phyloP scores from a whole-genome alignment of 208 protist species.

The Borovskyia barvae region DNA sequence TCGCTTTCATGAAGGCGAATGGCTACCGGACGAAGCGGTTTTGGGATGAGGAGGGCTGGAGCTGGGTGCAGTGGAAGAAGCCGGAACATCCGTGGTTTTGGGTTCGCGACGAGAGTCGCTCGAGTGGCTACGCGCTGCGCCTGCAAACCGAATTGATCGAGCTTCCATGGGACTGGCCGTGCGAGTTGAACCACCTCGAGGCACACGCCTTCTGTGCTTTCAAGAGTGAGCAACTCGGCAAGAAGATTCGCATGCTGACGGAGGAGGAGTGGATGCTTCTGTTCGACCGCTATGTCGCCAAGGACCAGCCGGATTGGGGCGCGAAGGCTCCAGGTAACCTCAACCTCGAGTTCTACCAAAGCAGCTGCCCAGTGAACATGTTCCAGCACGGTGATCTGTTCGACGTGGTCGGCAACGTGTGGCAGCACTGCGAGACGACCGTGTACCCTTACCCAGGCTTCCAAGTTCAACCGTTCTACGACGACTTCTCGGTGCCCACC shows the following conservation, averaged over 20 bases:
- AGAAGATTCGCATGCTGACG: slow-evolving; percentile 83
- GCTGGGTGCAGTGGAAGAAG: slow-evolving; percentile 93
- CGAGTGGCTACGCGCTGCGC: slow-evolving; percentile 84
- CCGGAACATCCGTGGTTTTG: slow-evolving; percentile 93
- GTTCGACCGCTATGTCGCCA: slow-evolving; percentile 77
- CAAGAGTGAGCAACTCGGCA: slow-evolving; percentile 81
- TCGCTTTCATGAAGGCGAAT: slow-evolving; percentile 89
- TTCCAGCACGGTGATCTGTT: slow-evolving; percentile 84
- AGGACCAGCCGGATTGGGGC: slow-evolving; percentile 75
- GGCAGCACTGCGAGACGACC: slow-evolving; percentile 93
- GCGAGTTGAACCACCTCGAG: slow-evolving; percentile 95
- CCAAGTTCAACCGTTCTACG: slow-evolving; percentile 92
- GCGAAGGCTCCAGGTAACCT: slow-evolving; percentile 77
- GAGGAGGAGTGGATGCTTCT: slow-evolving; percentile 90
- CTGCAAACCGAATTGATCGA: slow-evolving; percentile 91
- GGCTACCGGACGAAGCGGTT: slow-evolving; percentile 90
- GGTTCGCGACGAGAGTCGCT: slow-evolving; percentile 71
- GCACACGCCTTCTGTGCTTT: slow-evolving; percentile 94
- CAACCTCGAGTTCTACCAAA: slow-evolving; percentile 87
- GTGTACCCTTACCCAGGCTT: slow-evolving; percentile 92
- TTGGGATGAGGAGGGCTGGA: slow-evolving; percentile 97
- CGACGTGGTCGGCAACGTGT: slow-evolving; percentile 95
- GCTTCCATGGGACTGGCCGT: slow-evolving; percentile 95
- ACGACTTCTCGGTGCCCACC: slow-evolving; percentile 96
- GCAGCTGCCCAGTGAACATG: slow-evolving; percentile 80